Evolutionary conservation across 2,329 filamentous ascomycete genomes (phyloP).

Genomic region (Ophiosphaerella narmari): DNA sequence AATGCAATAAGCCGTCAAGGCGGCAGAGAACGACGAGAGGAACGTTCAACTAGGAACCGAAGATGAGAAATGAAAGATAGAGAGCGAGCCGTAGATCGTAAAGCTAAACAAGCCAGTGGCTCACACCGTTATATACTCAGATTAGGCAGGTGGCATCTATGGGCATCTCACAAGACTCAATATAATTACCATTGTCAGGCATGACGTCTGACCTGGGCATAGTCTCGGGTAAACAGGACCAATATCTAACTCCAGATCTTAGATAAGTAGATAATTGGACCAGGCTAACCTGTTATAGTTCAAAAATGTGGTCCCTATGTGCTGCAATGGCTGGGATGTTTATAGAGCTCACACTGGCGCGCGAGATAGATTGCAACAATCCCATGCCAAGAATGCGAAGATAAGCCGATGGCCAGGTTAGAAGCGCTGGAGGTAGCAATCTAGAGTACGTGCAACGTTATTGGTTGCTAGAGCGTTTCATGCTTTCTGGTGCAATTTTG

Average conservation of each 20-base stretch:
- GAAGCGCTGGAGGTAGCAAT: conserved; percentile 4
- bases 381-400: conserved; percentile 19
- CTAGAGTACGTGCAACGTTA: conserved; percentile 7
- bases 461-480: conserved; percentile 18
- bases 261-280: conserved; percentile 12
- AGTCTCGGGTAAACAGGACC: conserved; percentile 11
- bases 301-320: conserved; percentile 15
- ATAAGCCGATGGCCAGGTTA: conserved; percentile 10
- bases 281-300: conserved; percentile 11
- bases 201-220: conserved; percentile 9
- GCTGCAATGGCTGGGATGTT: conserved; percentile 1
- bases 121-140: conserved; percentile 18
- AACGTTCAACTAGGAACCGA: conserved; percentile 20
- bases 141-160: not conserved
- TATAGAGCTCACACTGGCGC: conserved; percentile 18
- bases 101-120: not conserved
- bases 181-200: conserved; percentile 13
- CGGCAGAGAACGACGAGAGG: conserved; percentile 26
- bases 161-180: conserved; percentile 27
- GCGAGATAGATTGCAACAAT: conserved; percentile 36
- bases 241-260: conserved; percentile 11
- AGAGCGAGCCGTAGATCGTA: conserved; percentile 13
- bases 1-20: conserved; percentile 41
- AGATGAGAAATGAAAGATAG: conserved; percentile 17
- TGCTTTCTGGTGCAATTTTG: conserved; percentile 4